phyloP scores from a whole-genome alignment of 2,329 filamentous ascomycete species.

The Beauveria scarabaeidicola region DNA sequence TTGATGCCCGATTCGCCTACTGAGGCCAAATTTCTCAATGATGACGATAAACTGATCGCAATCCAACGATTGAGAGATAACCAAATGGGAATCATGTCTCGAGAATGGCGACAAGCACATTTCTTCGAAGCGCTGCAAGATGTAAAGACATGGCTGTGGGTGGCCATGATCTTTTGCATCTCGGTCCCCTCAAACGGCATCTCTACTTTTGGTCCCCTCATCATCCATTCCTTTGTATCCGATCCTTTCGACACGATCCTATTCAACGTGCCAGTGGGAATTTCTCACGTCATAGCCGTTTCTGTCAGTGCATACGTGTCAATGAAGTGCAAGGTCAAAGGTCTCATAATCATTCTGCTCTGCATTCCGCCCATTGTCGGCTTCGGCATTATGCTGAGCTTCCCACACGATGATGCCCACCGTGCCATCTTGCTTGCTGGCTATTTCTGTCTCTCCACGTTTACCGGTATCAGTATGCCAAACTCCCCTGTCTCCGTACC shows the following conservation, averaged over 20 bases:
- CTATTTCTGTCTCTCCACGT: slow-evolving; percentile 51
- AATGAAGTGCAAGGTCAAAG: slow-evolving; percentile 47
- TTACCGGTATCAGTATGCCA: slow-evolving; percentile 33
- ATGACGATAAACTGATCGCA: slow-evolving; percentile 43
- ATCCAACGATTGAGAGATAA: slow-evolving; percentile 46
- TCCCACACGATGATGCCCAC: slow-evolving; percentile 36
- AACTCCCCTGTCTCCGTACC: slow-evolving; percentile 34
- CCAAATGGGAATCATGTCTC: slow-evolving; percentile 45
- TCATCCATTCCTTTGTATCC: slow-evolving; percentile 51
- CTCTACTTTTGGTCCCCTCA: slow-evolving; percentile 50
- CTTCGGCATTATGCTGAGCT: slow-evolving; percentile 43
- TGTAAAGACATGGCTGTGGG: slow-evolving; percentile 53
- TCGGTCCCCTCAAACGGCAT: slow-evolving; percentile 50
- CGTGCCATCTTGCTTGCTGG: slow-evolving; percentile 44
- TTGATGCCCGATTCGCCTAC: slow-evolving; percentile 43
- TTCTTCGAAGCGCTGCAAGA: slow-evolving; percentile 46
- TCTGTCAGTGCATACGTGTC: slow-evolving; percentile 48
- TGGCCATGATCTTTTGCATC: slow-evolving; percentile 45
- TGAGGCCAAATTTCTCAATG: slow-evolving; percentile 41
- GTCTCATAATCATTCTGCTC: slow-evolving; percentile 44
- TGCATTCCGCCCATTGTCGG: slow-evolving; percentile 51
- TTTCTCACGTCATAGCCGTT: slow-evolving; percentile 51
- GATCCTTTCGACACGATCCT: slow-evolving; percentile 47
- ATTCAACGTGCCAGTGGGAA: slow-evolving; percentile 53
- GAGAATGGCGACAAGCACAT: slow-evolving; percentile 43